phyloP scores from a whole-genome alignment of 805 yeast genomes.

The Candida loeiensis region DNA sequence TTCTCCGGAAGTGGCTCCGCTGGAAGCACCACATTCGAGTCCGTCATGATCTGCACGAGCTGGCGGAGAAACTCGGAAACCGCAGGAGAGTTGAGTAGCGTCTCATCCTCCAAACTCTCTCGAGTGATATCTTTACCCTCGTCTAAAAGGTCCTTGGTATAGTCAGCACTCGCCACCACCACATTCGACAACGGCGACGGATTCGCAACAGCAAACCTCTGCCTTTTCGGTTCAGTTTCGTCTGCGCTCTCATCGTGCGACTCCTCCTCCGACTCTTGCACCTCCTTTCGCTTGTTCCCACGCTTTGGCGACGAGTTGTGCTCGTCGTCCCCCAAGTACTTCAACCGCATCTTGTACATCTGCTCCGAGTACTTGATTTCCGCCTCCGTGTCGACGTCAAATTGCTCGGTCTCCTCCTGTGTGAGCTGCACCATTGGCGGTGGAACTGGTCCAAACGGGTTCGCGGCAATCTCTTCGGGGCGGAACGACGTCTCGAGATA shows the following conservation, averaged over 20 bases:
- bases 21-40: constrained; percentile 2
- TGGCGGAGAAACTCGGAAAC: not conserved
- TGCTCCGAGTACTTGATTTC: constrained; percentile 47
- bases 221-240: constrained; percentile 4
- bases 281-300: constrained; percentile 26
- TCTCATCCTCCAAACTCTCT: constrained; percentile 7
- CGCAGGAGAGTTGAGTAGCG: constrained; percentile 10
- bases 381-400: constrained; percentile 46
- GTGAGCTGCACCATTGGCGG: constrained; percentile 28
- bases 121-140: not conserved
- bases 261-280: constrained; percentile 11
- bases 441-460: constrained; percentile 54
- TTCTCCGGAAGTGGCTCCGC: constrained; percentile 9
- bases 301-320: constrained; percentile 31
- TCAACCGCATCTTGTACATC: constrained; percentile 44
- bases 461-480: constrained; percentile 44
- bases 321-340: constrained; percentile 39
- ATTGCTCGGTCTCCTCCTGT: constrained; percentile 23
- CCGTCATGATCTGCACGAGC: not conserved
- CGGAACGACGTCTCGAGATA: constrained; percentile 71
- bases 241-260: constrained; percentile 8
- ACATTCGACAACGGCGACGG: constrained; percentile 11
- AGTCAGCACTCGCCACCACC: constrained; percentile 5
- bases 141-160: constrained; percentile 3
- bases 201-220: constrained; percentile 3